Evolutionary conservation across 1,139 yeast species (phyloP).

Genomic region (Yamadazyma diddensiae): DNA sequence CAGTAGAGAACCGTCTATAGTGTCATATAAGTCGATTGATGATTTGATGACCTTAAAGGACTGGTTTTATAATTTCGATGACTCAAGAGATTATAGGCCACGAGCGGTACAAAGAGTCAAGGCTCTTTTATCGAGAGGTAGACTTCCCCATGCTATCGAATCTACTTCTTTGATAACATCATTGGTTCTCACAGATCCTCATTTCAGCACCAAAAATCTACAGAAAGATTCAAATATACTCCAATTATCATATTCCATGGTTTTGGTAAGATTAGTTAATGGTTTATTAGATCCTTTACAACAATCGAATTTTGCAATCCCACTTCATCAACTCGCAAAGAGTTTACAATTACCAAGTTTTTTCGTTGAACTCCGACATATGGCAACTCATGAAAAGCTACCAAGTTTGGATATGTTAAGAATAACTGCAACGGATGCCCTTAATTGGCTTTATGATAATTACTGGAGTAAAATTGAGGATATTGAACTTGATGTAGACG

Average conservation of each 20-base stretch:
- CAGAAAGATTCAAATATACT: conserved; percentile 25
- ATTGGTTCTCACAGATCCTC: conserved; percentile 47
- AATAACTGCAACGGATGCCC: conserved; percentile 53
- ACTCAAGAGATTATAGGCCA: conserved; percentile 20
- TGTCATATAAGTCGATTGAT: conserved; percentile 50
- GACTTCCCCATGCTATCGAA: conserved; percentile 46
- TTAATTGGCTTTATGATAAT: conserved; percentile 70
- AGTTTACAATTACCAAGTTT: conserved; percentile 68
- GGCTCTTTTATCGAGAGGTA: conserved; percentile 37
- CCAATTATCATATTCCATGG: conserved; percentile 67
- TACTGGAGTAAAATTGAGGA: conserved; percentile 62
- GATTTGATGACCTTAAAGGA: conserved; percentile 55
- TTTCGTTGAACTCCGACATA: conserved; percentile 88
- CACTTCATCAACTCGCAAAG: conserved; percentile 72
- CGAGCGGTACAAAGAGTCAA: conserved; percentile 48
- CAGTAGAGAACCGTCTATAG: conserved; percentile 42
- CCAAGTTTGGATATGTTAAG: conserved; percentile 72
- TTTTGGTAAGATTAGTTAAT: conserved; percentile 83
- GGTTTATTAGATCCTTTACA: conserved; percentile 89
- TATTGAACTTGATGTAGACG: conserved; percentile 22
- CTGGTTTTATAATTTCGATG: conserved; percentile 52
- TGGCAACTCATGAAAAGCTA: conserved; percentile 84
- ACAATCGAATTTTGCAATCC: conserved; percentile 73
- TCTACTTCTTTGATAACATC: conserved; percentile 63
- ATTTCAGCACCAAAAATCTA: conserved; percentile 2